Evolutionary conservation across 108 stramenopile species (phyloP).

Genomic region (Pseudonitzschia multistriata): DNA sequence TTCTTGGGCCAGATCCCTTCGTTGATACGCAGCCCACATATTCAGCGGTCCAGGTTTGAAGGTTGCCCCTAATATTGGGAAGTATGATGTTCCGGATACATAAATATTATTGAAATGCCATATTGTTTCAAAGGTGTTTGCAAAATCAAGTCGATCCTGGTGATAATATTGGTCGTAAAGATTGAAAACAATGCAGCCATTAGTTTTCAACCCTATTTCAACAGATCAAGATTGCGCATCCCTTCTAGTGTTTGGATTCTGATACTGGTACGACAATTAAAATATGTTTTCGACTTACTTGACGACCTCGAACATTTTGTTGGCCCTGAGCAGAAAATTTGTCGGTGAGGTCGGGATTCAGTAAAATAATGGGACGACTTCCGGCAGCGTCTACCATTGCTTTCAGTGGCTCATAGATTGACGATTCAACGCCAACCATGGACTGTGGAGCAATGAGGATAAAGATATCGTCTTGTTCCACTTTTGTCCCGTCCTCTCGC

Average conservation of each 20-base stretch:
- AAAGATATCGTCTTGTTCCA: conserved; percentile 80
- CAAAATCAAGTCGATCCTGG: conserved; percentile 56
- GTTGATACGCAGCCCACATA: conserved; percentile 79
- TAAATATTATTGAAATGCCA: conserved; percentile 83
- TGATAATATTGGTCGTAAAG: neutral
- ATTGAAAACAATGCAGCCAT: neutral
- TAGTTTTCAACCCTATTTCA: too few relatives aligned
- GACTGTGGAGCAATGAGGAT: conserved; percentile 74
- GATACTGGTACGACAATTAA: neutral
- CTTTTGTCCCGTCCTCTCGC: conserved; percentile 33
- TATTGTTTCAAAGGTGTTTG: conserved; percentile 66
- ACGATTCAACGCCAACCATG: conserved; percentile 78
- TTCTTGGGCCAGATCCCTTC: conserved; percentile 62
- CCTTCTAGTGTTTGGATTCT: too few relatives aligned
- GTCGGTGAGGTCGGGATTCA: conserved; percentile 84
- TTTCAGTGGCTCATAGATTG: conserved; percentile 58
- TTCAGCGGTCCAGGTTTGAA: conserved; percentile 57
- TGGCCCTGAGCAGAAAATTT: conserved; percentile 76
- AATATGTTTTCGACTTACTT: conserved; percentile 40
- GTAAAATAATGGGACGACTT: conserved; percentile 75
- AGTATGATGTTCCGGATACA: conserved; percentile 80
- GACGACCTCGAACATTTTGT: conserved; percentile 76
- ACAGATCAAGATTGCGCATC: too few relatives aligned
- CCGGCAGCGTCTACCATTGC: conserved; percentile 86
- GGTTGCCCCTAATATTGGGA: conserved; percentile 77